These are phyloP conservation scores for Phytophthora podocarpi DNA, from an alignment of 352 stramenopile species.

Conservation along the genomic window DNA sequence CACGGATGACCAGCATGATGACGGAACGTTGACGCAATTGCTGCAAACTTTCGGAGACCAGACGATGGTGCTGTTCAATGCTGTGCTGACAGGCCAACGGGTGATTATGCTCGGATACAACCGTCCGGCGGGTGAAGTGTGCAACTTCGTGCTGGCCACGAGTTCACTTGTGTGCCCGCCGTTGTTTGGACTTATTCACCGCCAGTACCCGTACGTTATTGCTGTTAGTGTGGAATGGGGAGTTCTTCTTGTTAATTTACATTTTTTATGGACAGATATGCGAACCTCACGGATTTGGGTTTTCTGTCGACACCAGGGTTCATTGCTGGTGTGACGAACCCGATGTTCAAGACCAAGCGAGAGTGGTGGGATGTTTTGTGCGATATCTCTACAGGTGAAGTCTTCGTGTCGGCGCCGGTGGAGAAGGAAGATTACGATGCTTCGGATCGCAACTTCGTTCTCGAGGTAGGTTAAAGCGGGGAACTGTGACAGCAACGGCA, in stretches of 20 bases:
- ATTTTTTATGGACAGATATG: slow-evolving; percentile 51
- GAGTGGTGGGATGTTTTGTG: slow-evolving; percentile 93
- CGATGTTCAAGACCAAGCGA: slow-evolving; percentile 91
- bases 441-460: slow-evolving; percentile 72
- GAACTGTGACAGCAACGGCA: not conserved
- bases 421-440: slow-evolving; percentile 83
- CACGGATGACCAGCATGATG: slow-evolving; percentile 84
- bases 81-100: slow-evolving; percentile 75
- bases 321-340: slow-evolving; percentile 92
- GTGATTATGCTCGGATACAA: slow-evolving; percentile 88
- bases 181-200: slow-evolving; percentile 76
- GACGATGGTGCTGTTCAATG: slow-evolving; percentile 87
- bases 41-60: slow-evolving; percentile 85
- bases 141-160: slow-evolving; percentile 86
- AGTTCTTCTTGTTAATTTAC: not conserved
- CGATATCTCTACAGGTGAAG: slow-evolving; percentile 84
- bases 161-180: slow-evolving; percentile 85
- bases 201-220: slow-evolving; percentile 69
- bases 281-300: slow-evolving; percentile 88
- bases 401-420: slow-evolving; percentile 55
- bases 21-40: slow-evolving; percentile 71
- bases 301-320: slow-evolving; percentile 86
- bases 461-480: slow-evolving; percentile 49
- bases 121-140: slow-evolving; percentile 80
- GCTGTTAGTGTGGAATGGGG: not conserved